Percentiles rank a stretch among this genome's conserved stretches.
Evolutionary conservation across 768 basidiomycete genomes (phyloP).

Genomic region (Boletus speciosus): DNA sequence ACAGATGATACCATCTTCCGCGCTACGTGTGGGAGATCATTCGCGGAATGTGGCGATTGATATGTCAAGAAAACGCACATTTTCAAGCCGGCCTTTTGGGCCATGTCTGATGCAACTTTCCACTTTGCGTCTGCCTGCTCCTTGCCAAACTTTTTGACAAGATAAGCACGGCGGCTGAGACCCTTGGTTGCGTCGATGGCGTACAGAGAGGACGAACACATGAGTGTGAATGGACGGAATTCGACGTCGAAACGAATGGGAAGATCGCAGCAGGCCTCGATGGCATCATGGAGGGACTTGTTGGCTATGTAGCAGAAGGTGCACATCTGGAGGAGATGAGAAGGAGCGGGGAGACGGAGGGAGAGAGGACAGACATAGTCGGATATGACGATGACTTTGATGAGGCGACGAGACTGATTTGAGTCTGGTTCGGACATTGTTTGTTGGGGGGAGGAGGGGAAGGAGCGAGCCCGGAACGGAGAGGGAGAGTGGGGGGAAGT

Average conservation of each 20-base stretch:
- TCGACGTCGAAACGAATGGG: slow-evolving; percentile 34
- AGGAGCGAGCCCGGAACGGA: background rate
- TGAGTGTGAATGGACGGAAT: slow-evolving; percentile 33
- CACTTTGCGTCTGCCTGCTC: slow-evolving; percentile 26
- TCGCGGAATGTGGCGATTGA: background rate
- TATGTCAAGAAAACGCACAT: slow-evolving; percentile 17
- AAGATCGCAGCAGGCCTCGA: slow-evolving; percentile 32
- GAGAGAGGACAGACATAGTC: slow-evolving; percentile 28
- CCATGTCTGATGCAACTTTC: slow-evolving; percentile 29
- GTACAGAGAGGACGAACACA: slow-evolving; percentile 22
- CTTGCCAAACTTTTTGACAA: slow-evolving; percentile 25
- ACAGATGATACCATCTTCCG: slow-evolving; percentile 37
- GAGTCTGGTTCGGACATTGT: slow-evolving; percentile 20
- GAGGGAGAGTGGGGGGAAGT: slow-evolving; percentile 7
- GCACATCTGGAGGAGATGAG: slow-evolving; percentile 29
- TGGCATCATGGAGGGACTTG: slow-evolving; percentile 37
- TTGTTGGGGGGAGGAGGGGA: background rate
- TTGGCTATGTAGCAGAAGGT: slow-evolving; percentile 39
- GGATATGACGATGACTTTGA: slow-evolving; percentile 35
- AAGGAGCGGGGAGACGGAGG: background rate
- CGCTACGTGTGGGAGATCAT: slow-evolving; percentile 20
- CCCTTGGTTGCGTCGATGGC: slow-evolving; percentile 20
- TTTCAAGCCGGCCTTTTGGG: slow-evolving; percentile 25
- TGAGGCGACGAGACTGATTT: slow-evolving; percentile 12
- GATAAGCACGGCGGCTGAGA: slow-evolving; percentile 22